phyloP scores from a whole-genome alignment of 73 alveolate genomes.

The Strombidium stylifer region DNA sequence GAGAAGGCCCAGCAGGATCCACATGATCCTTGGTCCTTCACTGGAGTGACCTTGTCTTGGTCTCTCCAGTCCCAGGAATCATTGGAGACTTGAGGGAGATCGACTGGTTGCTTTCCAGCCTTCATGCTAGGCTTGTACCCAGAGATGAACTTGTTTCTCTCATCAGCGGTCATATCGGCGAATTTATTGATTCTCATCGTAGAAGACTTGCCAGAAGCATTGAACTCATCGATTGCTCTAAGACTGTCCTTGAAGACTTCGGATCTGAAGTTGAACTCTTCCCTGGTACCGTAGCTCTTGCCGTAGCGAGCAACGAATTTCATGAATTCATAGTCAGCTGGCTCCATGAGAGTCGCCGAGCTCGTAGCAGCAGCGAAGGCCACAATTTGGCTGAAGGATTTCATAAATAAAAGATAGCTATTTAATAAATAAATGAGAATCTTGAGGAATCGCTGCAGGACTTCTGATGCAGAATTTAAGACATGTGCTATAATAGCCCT shows the following conservation, averaged over 20 bases:
- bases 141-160: constrained; percentile 25
- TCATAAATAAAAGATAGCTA: no score
- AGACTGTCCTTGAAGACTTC: background rate
- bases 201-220: constrained; percentile 19
- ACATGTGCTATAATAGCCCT: no score
- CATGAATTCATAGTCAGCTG: constrained; percentile 29
- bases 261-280: constrained; percentile 22
- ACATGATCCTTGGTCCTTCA: constrained; percentile 84
- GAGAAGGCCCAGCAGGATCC: constrained; percentile 89
- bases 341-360: no score
- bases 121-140: constrained; percentile 48
- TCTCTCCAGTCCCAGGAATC: constrained; percentile 59
- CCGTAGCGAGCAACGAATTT: constrained; percentile 5
- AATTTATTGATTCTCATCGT: constrained; percentile 51
- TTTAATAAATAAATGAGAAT: no score
- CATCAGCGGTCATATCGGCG: constrained; percentile 59
- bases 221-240: background rate
- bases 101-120: no score
- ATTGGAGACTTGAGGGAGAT: background rate
- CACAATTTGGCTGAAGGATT: no score
- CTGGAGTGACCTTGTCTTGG: constrained; percentile 76
- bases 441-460: no score
- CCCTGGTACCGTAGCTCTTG: constrained; percentile 16
- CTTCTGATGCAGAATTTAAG: no score
- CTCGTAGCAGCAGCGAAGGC: no score